Conservation (phyloP, 2,329 filamentous ascomycete species). For the Aspergillus melleus region DNA sequence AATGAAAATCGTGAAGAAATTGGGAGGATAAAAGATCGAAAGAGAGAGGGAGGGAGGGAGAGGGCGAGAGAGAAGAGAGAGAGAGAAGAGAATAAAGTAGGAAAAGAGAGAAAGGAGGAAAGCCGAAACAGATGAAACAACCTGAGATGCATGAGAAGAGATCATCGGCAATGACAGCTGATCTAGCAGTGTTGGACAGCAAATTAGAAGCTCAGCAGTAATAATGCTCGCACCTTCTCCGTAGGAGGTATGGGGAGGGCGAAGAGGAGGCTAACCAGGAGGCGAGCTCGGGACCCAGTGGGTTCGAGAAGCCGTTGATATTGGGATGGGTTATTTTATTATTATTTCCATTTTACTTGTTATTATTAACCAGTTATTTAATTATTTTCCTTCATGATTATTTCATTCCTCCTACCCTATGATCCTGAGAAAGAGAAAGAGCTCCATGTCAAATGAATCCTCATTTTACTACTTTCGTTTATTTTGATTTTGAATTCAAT, state of each 20-base stretch:
- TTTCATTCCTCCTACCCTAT: background rate
- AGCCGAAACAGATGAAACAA: slow-evolving; percentile 23
- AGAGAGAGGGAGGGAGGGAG: slow-evolving; percentile 5
- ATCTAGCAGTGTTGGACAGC: slow-evolving; percentile 18
- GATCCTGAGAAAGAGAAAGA: background rate
- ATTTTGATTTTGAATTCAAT: no score
- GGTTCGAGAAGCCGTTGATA: slow-evolving; percentile 20
- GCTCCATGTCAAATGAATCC: no score
- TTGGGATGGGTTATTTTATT: slow-evolving; percentile 13
- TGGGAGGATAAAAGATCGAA: slow-evolving; percentile 9
- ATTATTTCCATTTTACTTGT: slow-evolving; percentile 6
- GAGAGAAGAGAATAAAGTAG: slow-evolving; percentile 10
- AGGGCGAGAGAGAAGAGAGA: slow-evolving; percentile 1
- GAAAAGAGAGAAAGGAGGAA: slow-evolving; percentile 3
- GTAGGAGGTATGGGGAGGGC: slow-evolving; percentile 8
- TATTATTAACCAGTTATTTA: background rate
- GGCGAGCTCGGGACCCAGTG: slow-evolving; percentile 18
- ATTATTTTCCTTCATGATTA: background rate
- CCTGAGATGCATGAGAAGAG: slow-evolving; percentile 23
- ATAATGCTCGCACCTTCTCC: slow-evolving; percentile 5
- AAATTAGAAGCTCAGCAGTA: slow-evolving; percentile 22
- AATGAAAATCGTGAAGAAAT: slow-evolving; percentile 8
- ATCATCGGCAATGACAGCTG: slow-evolving; percentile 29
- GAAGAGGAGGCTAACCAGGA: slow-evolving; percentile 16
- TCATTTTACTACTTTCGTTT: no score